Percentiles rank a stretch among this genome's conserved stretches.
Conservation (phyloP, 768 basidiomycete genomes). For the Macrocybe gigantea region DNA sequence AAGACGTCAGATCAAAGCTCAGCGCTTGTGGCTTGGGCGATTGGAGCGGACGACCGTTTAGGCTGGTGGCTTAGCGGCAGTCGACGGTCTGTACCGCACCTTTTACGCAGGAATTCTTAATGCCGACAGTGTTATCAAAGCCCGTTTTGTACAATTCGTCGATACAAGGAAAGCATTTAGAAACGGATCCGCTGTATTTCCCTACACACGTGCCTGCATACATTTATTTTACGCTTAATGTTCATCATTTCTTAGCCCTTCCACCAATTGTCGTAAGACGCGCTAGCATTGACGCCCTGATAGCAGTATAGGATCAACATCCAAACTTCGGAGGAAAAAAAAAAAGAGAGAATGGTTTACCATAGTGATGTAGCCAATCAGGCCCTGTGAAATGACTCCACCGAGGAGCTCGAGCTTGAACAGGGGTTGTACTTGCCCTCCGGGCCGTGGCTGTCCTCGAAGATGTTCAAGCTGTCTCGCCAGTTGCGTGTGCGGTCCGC, state of each 20-base stretch:
- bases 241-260: conserved; percentile 18
- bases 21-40: too few species aligned
- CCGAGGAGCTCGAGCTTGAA: conserved; percentile 47
- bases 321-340: neutral
- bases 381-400: conserved; percentile 43
- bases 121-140: too few species aligned
- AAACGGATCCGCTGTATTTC: too few species aligned
- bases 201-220: too few species aligned
- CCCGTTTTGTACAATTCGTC: too few species aligned
- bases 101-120: too few species aligned
- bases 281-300: conserved; percentile 36
- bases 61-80: too few species aligned
- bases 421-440: conserved; percentile 46
- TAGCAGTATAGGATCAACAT: neutral
- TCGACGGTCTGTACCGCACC: too few species aligned
- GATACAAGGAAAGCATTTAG: too few species aligned
- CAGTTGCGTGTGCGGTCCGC: conserved; percentile 48
- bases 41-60: too few species aligned
- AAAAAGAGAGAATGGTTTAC: conserved; percentile 17
- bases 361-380: conserved; percentile 54
- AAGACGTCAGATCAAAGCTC: too few species aligned
- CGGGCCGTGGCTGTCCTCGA: conserved; percentile 42
- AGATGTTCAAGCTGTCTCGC: conserved; percentile 49
- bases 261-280: conserved; percentile 30
- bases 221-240: too few species aligned